Evolutionary conservation across 1,284 basidiomycete species (phyloP).

Genomic region (Pseudozyma hubeiensis): DNA sequence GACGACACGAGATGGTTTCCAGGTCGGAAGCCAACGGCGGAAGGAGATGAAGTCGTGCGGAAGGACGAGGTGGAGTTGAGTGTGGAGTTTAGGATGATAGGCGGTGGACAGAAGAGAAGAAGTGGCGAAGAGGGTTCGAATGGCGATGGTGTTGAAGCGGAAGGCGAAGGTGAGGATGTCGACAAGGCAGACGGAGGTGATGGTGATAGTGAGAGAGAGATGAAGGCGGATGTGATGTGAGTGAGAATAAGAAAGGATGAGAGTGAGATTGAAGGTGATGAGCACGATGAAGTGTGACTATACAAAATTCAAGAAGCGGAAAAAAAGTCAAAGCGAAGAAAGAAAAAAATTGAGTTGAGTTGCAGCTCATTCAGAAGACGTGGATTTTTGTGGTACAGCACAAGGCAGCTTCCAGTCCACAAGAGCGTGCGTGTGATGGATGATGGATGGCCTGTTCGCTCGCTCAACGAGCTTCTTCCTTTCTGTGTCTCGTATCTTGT

Average conservation of each 20-base stretch:
- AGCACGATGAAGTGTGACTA: conserved; percentile 1
- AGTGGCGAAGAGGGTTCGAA: not conserved
- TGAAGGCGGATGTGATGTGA: conserved; percentile 1
- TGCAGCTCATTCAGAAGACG: not conserved
- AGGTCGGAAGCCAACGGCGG: not conserved
- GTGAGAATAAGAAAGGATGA: not conserved
- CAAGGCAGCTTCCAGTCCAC: conserved; percentile 3
- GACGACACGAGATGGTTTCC: not conserved
- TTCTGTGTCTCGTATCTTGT: too few species aligned
- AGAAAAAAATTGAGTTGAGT: conserved; percentile 3
- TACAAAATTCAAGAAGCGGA: conserved; percentile 1
- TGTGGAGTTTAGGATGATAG: conserved; percentile 8
- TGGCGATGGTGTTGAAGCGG: conserved; percentile 2
- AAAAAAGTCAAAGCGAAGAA: conserved; percentile 1
- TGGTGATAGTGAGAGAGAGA: conserved; percentile 3
- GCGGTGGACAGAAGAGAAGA: conserved; percentile 3
- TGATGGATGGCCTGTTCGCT: conserved; percentile 6
- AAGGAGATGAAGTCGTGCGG: not conserved
- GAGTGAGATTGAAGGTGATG: not conserved
- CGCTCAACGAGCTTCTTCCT: too few species aligned
- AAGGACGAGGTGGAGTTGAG: conserved; percentile 2
- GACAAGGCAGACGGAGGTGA: conserved; percentile 21
- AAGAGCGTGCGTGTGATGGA: not conserved
- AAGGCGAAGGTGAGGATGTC: conserved; percentile 18
- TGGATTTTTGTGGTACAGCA: conserved; percentile 20